A percentile compares a stretch with the other conserved stretches of the same genome.
These are phyloP conservation scores for Gossypium arboreum DNA, from an alignment of 345 rosid species.

Conservation along the genomic window DNA sequence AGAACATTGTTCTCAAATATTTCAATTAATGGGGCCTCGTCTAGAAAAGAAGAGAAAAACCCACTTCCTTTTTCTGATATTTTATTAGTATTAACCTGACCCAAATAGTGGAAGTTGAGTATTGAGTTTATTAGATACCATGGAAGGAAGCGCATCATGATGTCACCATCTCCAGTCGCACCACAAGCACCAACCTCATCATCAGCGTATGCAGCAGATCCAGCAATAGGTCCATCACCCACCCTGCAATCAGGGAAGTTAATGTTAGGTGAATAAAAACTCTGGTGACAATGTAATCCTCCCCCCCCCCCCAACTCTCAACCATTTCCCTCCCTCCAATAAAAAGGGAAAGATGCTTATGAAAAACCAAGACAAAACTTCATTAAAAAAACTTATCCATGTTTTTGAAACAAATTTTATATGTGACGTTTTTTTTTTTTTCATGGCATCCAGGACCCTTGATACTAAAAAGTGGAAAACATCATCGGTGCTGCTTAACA, in stretches of 20 bases:
- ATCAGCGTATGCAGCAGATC: conserved; percentile 85
- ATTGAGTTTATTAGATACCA: conserved; percentile 41
- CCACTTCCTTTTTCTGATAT: background rate
- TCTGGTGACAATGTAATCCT: too few species aligned
- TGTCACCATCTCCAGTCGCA: conserved; percentile 95
- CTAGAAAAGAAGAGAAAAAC: background rate
- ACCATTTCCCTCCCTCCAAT: too few species aligned
- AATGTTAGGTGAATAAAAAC: background rate
- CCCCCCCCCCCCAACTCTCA: too few species aligned
- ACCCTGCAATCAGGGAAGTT: conserved; percentile 45
- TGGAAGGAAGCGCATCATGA: conserved; percentile 98
- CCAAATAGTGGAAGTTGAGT: background rate
- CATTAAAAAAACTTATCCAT: background rate
- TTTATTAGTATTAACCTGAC: background rate
- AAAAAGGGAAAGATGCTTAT: too few species aligned
- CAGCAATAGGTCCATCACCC: conserved; percentile 91
- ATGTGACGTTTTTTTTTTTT: background rate
- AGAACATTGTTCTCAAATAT: background rate
- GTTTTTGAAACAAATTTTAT: background rate
- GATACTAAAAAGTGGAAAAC: background rate
- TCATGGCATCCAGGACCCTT: background rate
- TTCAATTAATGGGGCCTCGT: background rate
- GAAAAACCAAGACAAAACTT: background rate
- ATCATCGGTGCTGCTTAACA: background rate
- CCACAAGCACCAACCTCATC: conserved; percentile 94